Conservation (phyloP, 257 asterid species). For the Gentiana straminea region DNA sequence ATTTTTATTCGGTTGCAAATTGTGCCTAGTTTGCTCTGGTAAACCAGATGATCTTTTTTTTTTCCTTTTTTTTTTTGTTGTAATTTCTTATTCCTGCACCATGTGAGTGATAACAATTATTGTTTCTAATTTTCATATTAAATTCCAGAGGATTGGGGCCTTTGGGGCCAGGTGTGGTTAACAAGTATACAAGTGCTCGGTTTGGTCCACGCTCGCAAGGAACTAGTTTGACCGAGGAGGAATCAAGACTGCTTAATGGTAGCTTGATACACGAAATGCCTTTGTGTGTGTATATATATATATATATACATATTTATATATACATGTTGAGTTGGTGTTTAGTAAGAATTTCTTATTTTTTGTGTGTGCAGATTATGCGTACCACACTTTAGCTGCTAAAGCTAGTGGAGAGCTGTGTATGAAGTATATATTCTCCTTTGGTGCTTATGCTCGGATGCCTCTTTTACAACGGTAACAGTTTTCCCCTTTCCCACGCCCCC, state of each 20-base stretch:
- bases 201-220: slow-evolving; percentile 48
- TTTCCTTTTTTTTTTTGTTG: background rate
- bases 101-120: too few relatives aligned
- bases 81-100: background rate
- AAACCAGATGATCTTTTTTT: too few relatives aligned
- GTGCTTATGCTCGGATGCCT: slow-evolving; percentile 73
- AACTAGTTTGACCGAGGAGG: slow-evolving; percentile 41
- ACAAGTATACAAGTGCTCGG: slow-evolving; percentile 63
- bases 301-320: too few relatives aligned
- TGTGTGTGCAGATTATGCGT: slow-evolving; percentile 44
- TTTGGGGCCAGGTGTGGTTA: slow-evolving; percentile 69
- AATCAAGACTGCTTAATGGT: slow-evolving; percentile 69
- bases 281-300: too few relatives aligned
- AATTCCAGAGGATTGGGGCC: slow-evolving; percentile 70
- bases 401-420: slow-evolving; percentile 83
- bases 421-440: slow-evolving; percentile 70
- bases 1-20: too few relatives aligned
- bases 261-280: background rate
- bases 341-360: slow-evolving; percentile 12
- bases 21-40: too few relatives aligned
- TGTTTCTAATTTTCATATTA: background rate
- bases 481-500: background rate
- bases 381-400: slow-evolving; percentile 81
- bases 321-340: slow-evolving; percentile 3
- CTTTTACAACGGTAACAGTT: slow-evolving; percentile 47